Evolutionary conservation across 1,284 basidiomycete species (phyloP), one percentile per base, ranked within the genome.

Genomic region (Ceratobasidium sp.): DNA sequence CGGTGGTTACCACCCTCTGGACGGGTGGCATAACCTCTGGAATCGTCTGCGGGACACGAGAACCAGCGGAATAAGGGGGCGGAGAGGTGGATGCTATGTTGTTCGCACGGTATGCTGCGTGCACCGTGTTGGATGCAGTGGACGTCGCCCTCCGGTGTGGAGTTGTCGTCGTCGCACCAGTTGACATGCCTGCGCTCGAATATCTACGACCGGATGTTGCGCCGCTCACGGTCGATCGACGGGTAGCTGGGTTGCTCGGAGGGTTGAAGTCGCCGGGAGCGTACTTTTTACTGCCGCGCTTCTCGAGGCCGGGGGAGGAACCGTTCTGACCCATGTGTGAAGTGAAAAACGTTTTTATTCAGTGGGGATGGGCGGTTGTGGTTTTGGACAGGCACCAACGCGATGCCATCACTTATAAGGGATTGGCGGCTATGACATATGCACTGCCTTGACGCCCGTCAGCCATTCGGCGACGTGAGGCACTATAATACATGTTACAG

Each of bases 301-400:
- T 67, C 18, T 52, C 62, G 48, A 23, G 23, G 26, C 26, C 18
- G 28, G 58, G 10, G 23, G 64, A 43, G 6, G 65, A 70, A 46
- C 26, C 26, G 65, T 70, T 70, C 48, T 70, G 65, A n/a, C 65
- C 65, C 65, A 70, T 70, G 34, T 14, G 23, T 23, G 14, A n/a
- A 16, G 55, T 30, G n/a, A n/a, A 10, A 18, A 39, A 34, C n/a
- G 28, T 28, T 55, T 10, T 36, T 26, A 32, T 21, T 36, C n/a
- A 14, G 10, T 21, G 58, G 50, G 12, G 64, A 60, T 45, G 48
- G 23, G 50, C 50, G 26, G 45, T 32, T 21, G 50, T 55, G 34
- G 12, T 48, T n/a, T 43, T 18, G 23, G 28, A 55, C 21, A 28
- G 48, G 41, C 14, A n/a, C 52, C 30, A 16, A 30, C 14, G 28